Base-by-base conservation (phyloP, 495 filamentous ascomycete genomes). In the Aspergillus hancockii region DNA sequence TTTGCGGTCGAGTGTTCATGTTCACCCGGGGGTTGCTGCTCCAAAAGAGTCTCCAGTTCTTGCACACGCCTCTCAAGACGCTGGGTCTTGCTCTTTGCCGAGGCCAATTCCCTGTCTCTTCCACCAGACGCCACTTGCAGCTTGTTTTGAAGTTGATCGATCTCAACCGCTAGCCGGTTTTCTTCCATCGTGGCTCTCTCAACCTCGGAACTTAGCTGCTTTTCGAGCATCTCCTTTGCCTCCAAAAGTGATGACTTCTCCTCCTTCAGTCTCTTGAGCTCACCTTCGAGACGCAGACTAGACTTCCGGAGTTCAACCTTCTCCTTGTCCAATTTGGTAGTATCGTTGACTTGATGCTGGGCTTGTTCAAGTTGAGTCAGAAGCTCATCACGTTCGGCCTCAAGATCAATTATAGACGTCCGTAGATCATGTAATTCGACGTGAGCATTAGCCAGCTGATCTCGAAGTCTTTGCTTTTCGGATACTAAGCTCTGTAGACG, bases 311-410 rank as follows among this genome's bases (percentile, higher is more conserved):
- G 75, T 47, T 88, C 85, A 40, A 85, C 62, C 59, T 83, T 82
- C 62, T 89, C 86, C 55, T 82, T 80, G 56, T 88, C 85, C 28
- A 86, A 70, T n/a, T 73, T 79, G 59, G 80, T 81, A 9, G 78
- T 80, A 46, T 81, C 81, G 56, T 81, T 80, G 8, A 75, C 78
- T 38, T 77, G 77, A 55, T 77, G 77, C 23, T 79, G 79, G 34
- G 72, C 66, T 16, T 77, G 74, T 18, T 79, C 71, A 4, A 89
- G 68, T 57, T 88, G 83, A 53, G 67, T 76, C 50, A 84, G 81
- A 18, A 90, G 67, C 62, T 89, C 85, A 58, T 89, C 83, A 13
- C 86, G 82, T 64, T 90, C 86, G 19, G 81, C 78, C 65, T 86
- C 82, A 34, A 81, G 66, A 43, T 86, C 83, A 22, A 75, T 72